A percentile compares a stretch with the other conserved stretches of the same genome.
phyloP scores from a whole-genome alignment of 129 eudicot species.

The Saussurea involucrata region DNA sequence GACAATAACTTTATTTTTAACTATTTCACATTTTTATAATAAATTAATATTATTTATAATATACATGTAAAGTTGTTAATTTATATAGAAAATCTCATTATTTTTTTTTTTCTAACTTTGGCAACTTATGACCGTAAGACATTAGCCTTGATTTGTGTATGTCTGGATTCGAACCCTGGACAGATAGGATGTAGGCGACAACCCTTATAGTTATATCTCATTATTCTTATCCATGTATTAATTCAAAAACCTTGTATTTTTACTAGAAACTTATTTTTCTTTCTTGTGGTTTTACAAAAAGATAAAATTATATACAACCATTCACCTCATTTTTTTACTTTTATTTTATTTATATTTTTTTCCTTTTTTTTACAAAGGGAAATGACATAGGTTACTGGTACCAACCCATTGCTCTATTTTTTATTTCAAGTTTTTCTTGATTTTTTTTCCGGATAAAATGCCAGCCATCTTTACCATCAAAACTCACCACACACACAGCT shows the following conservation, averaged over 20 bases:
- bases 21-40: background rate
- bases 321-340: background rate
- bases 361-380: slow-evolving; percentile 19
- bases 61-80: background rate
- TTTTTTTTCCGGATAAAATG: slow-evolving; percentile 49
- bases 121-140: no score
- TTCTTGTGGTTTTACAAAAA: background rate
- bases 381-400: slow-evolving; percentile 22
- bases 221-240: background rate
- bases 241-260: no score
- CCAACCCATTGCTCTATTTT: slow-evolving; percentile 26
- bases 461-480: slow-evolving; percentile 60
- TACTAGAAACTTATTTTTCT: no score
- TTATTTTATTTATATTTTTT: slow-evolving; percentile 22
- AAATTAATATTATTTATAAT: no score
- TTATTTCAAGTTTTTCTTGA: slow-evolving; percentile 24
- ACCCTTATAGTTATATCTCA: no score
- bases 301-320: background rate
- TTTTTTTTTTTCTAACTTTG: no score
- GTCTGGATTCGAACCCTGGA: no score
- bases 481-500: slow-evolving; percentile 31
- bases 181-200: no score
- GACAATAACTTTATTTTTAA: no score
- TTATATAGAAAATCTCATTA: no score
- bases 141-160: no score